Evolutionary conservation across 2,329 filamentous ascomycete genomes (phyloP), one percentile per base, ranked within the genome.

Genomic region (Verticillium nonalfalfae): DNA sequence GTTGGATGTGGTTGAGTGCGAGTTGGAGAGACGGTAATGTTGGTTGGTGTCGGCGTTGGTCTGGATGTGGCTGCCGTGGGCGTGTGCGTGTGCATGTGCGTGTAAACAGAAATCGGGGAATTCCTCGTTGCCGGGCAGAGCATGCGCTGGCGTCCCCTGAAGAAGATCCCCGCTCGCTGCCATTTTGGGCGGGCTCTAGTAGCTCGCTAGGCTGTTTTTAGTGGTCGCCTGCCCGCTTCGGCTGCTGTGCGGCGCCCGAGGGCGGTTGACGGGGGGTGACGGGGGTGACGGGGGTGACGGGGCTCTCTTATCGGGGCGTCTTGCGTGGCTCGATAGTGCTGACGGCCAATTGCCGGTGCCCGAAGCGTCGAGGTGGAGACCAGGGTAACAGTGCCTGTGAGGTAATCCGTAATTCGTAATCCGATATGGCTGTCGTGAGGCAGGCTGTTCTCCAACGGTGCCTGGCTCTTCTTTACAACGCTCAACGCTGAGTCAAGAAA

Each of bases 41-140:
- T 52, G 15, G 45, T 52, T 52, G 39, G 39, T 55, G 63, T 34
- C 45, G 60, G 36, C 61, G 60, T 39, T 64, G 54, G 57, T 40
- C 45, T 31, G 26, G 26, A 31, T 31, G 26, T 31, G 26, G 26
- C 26, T 31, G 26, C 26, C 26, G 35, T 36, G 35, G 35, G 9
- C 35, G 13, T 36, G 35, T 36, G 35, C 35, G 2, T 36, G 35
- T 36, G 35, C 45, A 50, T 60, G 62, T 59, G 61, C 58, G 52
- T 73, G 75, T 79, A 79, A 79, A 79, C 76, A 79, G 75, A 76
- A 74, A 69, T 73, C 71, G 67, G 74, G 73, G 72, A 76, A 76
- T 68, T 71, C 69, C 67, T 75, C 71, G 62, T 68, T 78, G 75
- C 75, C 67, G 70, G 73, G 75, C 69, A 70, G 71, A 63, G 14